phyloP scores from a whole-genome alignment of 2,329 filamentous ascomycete species.

The Beauveria rudraprayagi region DNA sequence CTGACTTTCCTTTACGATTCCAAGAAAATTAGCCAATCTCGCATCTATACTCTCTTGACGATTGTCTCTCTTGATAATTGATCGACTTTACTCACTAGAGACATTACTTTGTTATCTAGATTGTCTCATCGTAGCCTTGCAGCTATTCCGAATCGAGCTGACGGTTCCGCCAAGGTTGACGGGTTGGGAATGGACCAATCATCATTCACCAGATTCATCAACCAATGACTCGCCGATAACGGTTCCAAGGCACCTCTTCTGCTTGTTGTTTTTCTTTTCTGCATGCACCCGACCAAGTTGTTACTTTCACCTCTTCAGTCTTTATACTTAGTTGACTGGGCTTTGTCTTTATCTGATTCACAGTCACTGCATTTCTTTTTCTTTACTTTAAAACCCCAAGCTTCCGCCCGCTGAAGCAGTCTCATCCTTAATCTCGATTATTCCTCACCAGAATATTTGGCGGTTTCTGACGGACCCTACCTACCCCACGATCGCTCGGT shows the following conservation, averaged over 20 bases:
- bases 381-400: background rate
- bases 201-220: background rate
- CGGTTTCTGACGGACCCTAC: background rate
- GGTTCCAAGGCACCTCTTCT: background rate
- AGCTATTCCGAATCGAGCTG: too few species aligned
- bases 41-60: too few species aligned
- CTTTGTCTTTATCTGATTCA: background rate
- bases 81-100: too few species aligned
- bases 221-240: background rate
- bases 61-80: too few species aligned
- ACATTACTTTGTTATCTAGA: too few species aligned
- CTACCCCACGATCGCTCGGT: slow-evolving; percentile 8
- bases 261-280: slow-evolving; percentile 5
- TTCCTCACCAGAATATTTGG: background rate
- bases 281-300: background rate
- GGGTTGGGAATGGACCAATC: background rate
- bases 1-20: too few species aligned
- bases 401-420: background rate
- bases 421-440: background rate
- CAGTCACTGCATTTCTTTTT: background rate
- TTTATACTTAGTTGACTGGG: background rate
- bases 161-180: too few species aligned
- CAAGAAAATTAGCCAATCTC: too few species aligned
- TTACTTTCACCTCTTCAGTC: background rate
- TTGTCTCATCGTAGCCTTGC: too few species aligned